Evolutionary conservation across 2,329 filamentous ascomycete genomes (phyloP), one percentile per base, ranked within the genome.

Genomic region (Monilinia polystroma): DNA sequence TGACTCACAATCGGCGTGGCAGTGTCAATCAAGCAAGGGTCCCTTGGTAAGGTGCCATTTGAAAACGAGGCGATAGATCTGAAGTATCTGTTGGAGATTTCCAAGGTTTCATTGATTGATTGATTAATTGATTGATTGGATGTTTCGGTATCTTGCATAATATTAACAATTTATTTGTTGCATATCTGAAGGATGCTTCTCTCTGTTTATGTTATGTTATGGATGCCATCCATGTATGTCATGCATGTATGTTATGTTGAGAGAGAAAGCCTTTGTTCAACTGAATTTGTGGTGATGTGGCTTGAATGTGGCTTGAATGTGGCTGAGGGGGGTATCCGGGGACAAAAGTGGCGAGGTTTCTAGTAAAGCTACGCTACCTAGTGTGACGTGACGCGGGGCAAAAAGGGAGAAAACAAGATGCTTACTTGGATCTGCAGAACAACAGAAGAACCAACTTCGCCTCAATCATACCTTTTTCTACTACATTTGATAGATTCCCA

Each of bases 1-100:
- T 59, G 57, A 59, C 57, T 59, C 57, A 59, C 20, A 35, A 35
- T 20, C 43, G 56, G 56, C 26, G 57, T 59, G 57, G 57, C 57
- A 59, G 43, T 59, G 57, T 35, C 43, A 59, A 47, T 32, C 18
- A 11, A 59, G 16, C 57, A 47, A 59, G 56, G 56, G 49, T 59
- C 57, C 57, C 43, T 59, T 59, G 57, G 26, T 14, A 49, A 59
- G 43, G 26, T 35, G 32, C 14, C 43, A 49, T 59, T 26, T 26
- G 43, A 59, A 35, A 59, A 49, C 7, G 43, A 49, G 26, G 57
- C 43, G 49, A 35, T 49, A 59, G 43, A 59, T 59, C 57, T 59
- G 43, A 49, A 23, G 57, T 11, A 49, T 49, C 4, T 47, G 43
- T 49, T 35, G 26, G 43, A 3, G 11, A 11, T 18, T 38, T 49